Percentiles rank a stretch among this genome's conserved stretches.
phyloP scores from a whole-genome alignment of 129 eudicot genomes.

The Flaveria bidentis region DNA sequence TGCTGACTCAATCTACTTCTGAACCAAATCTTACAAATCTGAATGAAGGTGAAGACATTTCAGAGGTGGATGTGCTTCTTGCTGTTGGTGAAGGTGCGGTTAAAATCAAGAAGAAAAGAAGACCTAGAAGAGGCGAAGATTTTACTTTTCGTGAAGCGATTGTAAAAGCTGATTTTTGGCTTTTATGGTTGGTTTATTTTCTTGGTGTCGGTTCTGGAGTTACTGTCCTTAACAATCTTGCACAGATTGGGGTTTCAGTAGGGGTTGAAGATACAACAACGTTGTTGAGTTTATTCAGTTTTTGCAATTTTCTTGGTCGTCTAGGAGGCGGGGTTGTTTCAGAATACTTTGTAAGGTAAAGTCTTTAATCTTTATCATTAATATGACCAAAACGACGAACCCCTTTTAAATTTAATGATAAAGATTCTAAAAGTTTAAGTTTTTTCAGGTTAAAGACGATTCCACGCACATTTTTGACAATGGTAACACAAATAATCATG shows the following conservation, averaged over 20 bases:
- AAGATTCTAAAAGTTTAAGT: not conserved
- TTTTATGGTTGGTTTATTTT: slow-evolving; percentile 76
- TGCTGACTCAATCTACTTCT: slow-evolving; percentile 59
- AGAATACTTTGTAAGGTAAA: slow-evolving; percentile 80
- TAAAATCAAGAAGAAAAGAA: slow-evolving; percentile 58
- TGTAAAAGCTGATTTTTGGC: slow-evolving; percentile 96
- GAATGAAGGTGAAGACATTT: slow-evolving; percentile 51
- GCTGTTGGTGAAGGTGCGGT: slow-evolving; percentile 96
- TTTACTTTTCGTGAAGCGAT: slow-evolving; percentile 78
- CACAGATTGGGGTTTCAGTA: slow-evolving; percentile 79
- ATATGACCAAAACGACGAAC: not conserved
- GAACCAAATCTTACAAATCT: slow-evolving; percentile 50
- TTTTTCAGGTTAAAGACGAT: slow-evolving; percentile 65
- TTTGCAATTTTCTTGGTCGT: slow-evolving; percentile 85
- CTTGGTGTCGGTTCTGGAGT: slow-evolving; percentile 90
- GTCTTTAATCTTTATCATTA: slow-evolving; percentile 6
- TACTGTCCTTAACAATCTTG: slow-evolving; percentile 93
- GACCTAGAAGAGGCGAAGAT: slow-evolving; percentile 92
- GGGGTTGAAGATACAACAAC: slow-evolving; percentile 73
- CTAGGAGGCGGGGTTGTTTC: slow-evolving; percentile 88
- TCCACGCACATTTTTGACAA: slow-evolving; percentile 84
- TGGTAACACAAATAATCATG: slow-evolving; percentile 76
- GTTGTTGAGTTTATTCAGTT: slow-evolving; percentile 80
- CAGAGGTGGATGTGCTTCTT: slow-evolving; percentile 80
- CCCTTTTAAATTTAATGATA: not conserved